phyloP scores from a whole-genome alignment of 192 early-diverging fungal genomes.

The Coemansia sp. region DNA sequence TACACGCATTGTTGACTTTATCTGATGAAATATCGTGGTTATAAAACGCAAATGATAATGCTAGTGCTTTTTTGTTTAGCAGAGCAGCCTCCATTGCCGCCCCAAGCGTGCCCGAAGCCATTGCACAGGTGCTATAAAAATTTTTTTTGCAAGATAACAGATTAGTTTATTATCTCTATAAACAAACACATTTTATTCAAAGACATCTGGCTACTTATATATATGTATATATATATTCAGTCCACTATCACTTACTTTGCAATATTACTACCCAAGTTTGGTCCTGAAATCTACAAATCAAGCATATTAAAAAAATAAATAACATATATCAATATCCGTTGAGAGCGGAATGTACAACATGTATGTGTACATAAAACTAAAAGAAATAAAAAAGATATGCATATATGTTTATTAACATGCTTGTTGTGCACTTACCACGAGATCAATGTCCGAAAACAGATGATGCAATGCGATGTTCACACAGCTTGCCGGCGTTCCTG shows the following conservation, averaged over 20 bases:
- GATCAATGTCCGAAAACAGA: constrained; percentile 31
- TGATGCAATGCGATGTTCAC: constrained; percentile 38
- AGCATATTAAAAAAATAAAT: background rate
- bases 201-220: too few relatives aligned
- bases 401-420: background rate
- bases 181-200: too few relatives aligned
- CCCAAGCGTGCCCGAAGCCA: constrained; percentile 31
- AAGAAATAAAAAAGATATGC: background rate
- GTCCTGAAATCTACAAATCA: constrained; percentile 36
- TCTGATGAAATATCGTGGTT: constrained; percentile 25
- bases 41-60: constrained; percentile 33
- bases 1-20: constrained; percentile 21
- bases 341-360: too few relatives aligned
- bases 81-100: constrained; percentile 35
- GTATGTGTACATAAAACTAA: background rate
- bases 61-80: constrained; percentile 9
- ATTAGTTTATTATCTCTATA: background rate
- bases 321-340: background rate
- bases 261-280: constrained; percentile 33
- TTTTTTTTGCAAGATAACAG: background rate
- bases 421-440: constrained; percentile 27
- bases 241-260: constrained; percentile 21
- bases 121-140: constrained; percentile 24
- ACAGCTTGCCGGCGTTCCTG: constrained; percentile 29
- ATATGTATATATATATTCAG: too few relatives aligned